A percentile compares a stretch with the other conserved stretches of the same genome.
Conservation (phyloP, 2,329 filamentous ascomycete genomes). For the Sporothrix protearum region DNA sequence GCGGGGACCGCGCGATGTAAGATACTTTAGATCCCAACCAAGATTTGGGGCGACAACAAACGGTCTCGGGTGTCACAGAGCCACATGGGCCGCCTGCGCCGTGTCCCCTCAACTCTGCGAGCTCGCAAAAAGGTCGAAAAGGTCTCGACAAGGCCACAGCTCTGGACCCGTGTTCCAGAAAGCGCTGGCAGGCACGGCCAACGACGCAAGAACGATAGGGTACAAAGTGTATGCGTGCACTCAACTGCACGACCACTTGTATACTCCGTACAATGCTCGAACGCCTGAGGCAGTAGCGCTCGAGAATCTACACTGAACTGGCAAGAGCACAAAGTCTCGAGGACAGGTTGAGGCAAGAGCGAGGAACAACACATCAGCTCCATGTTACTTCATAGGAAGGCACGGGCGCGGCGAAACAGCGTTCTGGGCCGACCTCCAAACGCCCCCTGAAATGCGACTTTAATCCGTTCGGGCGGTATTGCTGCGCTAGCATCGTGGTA, state of each 20-base stretch:
- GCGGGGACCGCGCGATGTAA: not conserved
- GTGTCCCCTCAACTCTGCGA: not conserved
- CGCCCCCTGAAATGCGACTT: constrained; percentile 11
- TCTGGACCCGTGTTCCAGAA: not conserved
- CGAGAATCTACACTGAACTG: not conserved
- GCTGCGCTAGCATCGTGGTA: not conserved
- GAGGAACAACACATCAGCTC: not conserved
- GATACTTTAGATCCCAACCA: not conserved
- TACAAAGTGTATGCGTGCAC: not conserved
- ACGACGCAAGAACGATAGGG: not conserved
- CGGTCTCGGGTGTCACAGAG: not conserved
- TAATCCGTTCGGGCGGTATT: not conserved
- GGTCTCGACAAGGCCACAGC: not conserved
- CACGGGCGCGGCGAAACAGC: not conserved
- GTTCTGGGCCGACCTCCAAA: not conserved
- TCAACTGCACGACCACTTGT: not conserved
- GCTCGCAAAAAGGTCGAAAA: not conserved
- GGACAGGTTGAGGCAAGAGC: not conserved
- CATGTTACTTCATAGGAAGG: not conserved
- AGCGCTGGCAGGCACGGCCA: not conserved
- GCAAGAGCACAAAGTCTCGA: not conserved
- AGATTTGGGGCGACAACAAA: not conserved
- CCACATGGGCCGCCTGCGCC: constrained; percentile 3
- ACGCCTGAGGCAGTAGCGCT: not conserved
- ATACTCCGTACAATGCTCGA: too few relatives aligned